Percentiles rank a stretch among this genome's conserved stretches.
Evolutionary conservation across 805 yeast species (phyloP).

Genomic region (Yarrowia sp.): DNA sequence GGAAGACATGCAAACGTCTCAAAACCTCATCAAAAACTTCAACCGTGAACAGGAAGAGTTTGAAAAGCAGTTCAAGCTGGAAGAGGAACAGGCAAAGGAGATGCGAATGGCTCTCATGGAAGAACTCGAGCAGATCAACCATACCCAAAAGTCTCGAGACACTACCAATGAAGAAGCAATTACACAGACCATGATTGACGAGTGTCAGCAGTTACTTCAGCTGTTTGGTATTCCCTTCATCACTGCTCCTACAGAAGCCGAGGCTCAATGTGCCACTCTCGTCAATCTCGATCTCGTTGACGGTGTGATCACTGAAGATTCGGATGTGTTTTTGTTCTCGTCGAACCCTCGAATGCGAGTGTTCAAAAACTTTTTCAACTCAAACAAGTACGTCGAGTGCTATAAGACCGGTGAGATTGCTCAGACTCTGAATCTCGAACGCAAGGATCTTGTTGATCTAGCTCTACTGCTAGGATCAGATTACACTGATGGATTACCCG

Average conservation of each 20-base stretch:
- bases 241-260: conserved; percentile 99
- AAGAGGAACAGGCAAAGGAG: conserved; percentile 74
- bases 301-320: conserved; percentile 96
- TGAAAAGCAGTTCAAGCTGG: conserved; percentile 49
- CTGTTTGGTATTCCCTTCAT: conserved; percentile 93
- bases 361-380: conserved; percentile 93
- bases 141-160: conserved; percentile 58
- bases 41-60: conserved; percentile 44
- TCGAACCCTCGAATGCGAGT: conserved; percentile 60
- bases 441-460: conserved; percentile 72
- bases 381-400: conserved; percentile 88
- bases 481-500: conserved; percentile 90
- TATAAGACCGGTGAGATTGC: conserved; percentile 68
- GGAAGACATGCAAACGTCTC: conserved; percentile 36
- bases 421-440: conserved; percentile 67
- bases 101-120: conserved; percentile 65
- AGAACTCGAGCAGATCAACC: conserved; percentile 79
- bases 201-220: conserved; percentile 85
- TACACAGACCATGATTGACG: conserved; percentile 81
- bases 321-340: conserved; percentile 95
- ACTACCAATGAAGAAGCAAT: conserved; percentile 66
- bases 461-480: conserved; percentile 92
- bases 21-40: conserved; percentile 19
- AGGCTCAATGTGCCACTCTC: conserved; percentile 94
- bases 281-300: conserved; percentile 76